These are phyloP conservation scores for Coemansia sp. DNA, from an alignment of 192 early-diverging fungal species.

Conservation along the genomic window DNA sequence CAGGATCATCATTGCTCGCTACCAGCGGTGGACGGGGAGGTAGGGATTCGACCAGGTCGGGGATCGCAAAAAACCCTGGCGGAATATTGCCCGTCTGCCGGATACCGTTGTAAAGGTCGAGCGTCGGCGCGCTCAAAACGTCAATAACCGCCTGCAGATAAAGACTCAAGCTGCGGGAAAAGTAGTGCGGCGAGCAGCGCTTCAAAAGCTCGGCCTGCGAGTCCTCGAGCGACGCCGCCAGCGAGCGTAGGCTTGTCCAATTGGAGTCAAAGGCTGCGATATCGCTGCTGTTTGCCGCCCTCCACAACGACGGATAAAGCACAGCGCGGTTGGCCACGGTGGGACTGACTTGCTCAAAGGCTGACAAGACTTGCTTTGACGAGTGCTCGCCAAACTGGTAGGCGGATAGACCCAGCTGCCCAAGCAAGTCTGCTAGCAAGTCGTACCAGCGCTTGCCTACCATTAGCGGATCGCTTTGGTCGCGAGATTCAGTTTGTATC, in stretches of 20 bases:
- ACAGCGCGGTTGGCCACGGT: not conserved
- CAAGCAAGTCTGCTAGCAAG: constrained; percentile 25
- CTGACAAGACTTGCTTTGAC: constrained; percentile 9
- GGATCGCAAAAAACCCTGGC: constrained; percentile 35
- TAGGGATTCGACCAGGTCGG: constrained; percentile 10
- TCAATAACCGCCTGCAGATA: constrained; percentile 31
- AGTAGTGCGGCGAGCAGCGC: constrained; percentile 23
- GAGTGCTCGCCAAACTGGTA: constrained; percentile 26
- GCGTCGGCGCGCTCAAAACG: constrained; percentile 26
- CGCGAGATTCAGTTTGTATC: constrained; percentile 13
- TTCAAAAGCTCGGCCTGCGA: constrained; percentile 10
- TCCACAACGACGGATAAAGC: constrained; percentile 33
- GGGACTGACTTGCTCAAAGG: constrained; percentile 27
- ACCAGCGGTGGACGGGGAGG: constrained; percentile 11
- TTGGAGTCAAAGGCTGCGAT: constrained; percentile 19
- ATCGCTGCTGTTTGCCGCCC: not conserved
- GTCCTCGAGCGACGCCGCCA: constrained; percentile 10
- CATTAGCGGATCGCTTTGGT: constrained; percentile 8
- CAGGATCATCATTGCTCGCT: not conserved
- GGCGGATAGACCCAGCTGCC: constrained; percentile 31
- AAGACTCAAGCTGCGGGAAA: constrained; percentile 14
- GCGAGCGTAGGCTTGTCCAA: constrained; percentile 18
- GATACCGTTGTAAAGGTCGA: constrained; percentile 37
- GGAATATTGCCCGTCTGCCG: constrained; percentile 31
- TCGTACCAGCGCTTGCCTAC: constrained; percentile 28